Evolutionary conservation across 2,329 filamentous ascomycete species (phyloP).

Genomic region (Huntiella moniliformis): DNA sequence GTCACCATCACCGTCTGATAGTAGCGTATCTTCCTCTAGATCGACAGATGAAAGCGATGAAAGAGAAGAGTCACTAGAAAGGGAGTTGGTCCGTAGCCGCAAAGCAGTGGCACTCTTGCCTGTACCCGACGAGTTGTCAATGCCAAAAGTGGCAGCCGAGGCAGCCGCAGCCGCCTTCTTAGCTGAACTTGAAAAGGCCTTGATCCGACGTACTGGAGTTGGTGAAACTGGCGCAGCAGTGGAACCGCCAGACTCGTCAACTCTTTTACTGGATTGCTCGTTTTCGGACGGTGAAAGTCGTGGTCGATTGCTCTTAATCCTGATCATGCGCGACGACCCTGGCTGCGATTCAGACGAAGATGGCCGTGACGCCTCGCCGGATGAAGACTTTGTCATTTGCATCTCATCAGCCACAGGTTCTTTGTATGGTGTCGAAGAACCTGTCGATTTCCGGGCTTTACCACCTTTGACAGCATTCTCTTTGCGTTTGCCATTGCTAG

Average conservation of each 20-base stretch:
- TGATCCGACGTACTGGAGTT: conserved; percentile 1
- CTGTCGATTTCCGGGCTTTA: too few species aligned
- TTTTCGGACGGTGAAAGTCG: neutral
- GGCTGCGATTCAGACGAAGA: neutral
- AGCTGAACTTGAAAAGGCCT: conserved; percentile 1
- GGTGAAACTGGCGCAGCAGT: neutral
- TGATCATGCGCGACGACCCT: neutral
- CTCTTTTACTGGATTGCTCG: neutral
- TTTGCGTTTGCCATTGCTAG: neutral
- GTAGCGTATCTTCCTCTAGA: conserved; percentile 5
- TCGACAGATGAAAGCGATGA: conserved; percentile 10
- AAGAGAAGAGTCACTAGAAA: conserved; percentile 11
- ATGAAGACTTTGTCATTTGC: neutral
- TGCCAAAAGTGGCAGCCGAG: neutral
- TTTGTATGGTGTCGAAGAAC: neutral
- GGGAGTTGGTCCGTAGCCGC: conserved; percentile 2
- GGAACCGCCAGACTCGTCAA: neutral
- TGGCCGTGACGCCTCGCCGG: neutral
- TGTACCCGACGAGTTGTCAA: neutral
- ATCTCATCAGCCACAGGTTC: neutral
- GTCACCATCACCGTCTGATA: conserved; percentile 7
- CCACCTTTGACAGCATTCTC: neutral
- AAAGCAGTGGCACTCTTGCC: neutral
- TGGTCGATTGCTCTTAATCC: neutral
- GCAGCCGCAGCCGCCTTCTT: conserved; percentile 3